Conservation (phyloP, 1,139 yeast genomes). For the Eremothecium coryli region DNA sequence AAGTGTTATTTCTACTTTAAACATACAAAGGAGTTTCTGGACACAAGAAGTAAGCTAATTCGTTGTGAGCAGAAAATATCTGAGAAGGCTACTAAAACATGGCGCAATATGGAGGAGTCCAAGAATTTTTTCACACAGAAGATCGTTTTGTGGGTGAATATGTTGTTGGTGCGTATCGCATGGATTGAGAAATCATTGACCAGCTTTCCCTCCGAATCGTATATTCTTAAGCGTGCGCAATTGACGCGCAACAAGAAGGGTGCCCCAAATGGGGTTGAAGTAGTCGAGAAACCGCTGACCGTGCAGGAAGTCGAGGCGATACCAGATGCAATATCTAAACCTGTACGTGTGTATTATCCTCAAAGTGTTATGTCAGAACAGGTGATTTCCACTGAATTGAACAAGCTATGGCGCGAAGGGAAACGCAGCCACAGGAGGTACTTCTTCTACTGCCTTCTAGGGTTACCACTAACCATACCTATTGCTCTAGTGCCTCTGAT, state of each 20-base stretch:
- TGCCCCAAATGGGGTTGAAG: constrained; percentile 4
- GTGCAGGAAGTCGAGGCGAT: constrained; percentile 15
- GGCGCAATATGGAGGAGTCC: constrained; percentile 38
- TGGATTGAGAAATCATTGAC: constrained; percentile 46
- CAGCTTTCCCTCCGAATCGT: constrained; percentile 39
- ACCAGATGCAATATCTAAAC: constrained; percentile 20
- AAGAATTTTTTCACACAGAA: constrained; percentile 36
- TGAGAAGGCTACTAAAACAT: constrained; percentile 39
- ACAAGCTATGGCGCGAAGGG: constrained; percentile 32
- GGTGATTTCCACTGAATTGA: constrained; percentile 23
- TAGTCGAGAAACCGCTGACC: constrained; percentile 8
- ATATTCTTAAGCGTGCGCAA: constrained; percentile 22
- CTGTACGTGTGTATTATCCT: constrained; percentile 29
- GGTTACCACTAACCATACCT: constrained; percentile 74
- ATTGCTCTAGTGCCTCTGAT: constrained; percentile 73
- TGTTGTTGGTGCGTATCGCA: constrained; percentile 37
- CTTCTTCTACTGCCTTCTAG: constrained; percentile 43
- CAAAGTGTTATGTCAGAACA: constrained; percentile 16
- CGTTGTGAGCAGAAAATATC: constrained; percentile 35
- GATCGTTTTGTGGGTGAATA: constrained; percentile 36
- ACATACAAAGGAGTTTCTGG: constrained; percentile 37
- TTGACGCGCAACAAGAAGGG: constrained; percentile 13
- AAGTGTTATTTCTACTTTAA: constrained; percentile 53
- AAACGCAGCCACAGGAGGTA: constrained; percentile 37
- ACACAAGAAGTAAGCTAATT: constrained; percentile 27